These are phyloP conservation scores for Rhodocollybia butyracea DNA, from an alignment of 768 basidiomycete genomes.

Conservation along the genomic window DNA sequence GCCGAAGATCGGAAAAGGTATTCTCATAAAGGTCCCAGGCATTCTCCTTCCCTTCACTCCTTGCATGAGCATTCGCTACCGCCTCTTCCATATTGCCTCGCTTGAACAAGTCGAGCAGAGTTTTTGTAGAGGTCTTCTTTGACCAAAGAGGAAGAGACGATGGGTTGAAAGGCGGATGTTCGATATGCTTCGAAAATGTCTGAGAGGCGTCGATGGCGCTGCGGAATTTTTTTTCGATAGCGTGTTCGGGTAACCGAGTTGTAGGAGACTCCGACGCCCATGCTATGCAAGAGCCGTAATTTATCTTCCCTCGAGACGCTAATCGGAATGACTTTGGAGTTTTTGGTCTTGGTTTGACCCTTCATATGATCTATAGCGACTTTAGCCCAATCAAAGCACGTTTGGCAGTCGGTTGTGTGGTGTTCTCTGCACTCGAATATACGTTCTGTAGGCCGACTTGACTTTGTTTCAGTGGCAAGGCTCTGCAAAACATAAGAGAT, in stretches of 20 bases:
- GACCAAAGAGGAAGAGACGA: background rate
- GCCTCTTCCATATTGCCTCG: background rate
- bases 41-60: background rate
- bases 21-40: conserved; percentile 1
- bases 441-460: background rate
- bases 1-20: conserved; percentile 7
- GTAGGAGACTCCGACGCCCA: background rate
- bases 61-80: background rate
- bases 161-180: background rate
- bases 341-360: conserved; percentile 19
- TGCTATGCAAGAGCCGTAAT: background rate
- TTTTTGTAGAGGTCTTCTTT: background rate
- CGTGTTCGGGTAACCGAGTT: background rate
- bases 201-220: background rate
- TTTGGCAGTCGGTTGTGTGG: conserved; percentile 23
- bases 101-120: background rate
- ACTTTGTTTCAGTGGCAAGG: conserved; percentile 8
- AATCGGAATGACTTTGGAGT: background rate
- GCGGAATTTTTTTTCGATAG: background rate
- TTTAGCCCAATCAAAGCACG: conserved; percentile 34
- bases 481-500: conserved; percentile 18
- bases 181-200: background rate
- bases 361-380: conserved; percentile 15
- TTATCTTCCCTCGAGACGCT: background rate
- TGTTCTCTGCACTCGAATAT: conserved; percentile 25